Evolutionary conservation across 225 moss, liverwort and hornwort species (phyloP).

Genomic region (Polytrichum formosum): DNA sequence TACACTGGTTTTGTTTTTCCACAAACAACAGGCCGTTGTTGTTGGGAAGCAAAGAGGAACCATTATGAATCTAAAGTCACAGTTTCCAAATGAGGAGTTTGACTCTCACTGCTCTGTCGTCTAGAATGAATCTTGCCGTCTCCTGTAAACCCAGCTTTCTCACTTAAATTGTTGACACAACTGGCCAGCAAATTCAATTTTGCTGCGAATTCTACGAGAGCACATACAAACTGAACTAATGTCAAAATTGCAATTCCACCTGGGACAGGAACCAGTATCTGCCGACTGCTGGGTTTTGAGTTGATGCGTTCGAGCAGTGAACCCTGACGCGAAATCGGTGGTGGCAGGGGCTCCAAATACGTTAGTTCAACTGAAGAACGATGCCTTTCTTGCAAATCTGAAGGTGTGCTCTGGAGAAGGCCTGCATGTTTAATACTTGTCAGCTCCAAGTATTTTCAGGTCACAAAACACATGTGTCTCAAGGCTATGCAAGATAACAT

Average conservation of each 20-base stretch:
- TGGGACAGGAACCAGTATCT: slow-evolving; percentile 50
- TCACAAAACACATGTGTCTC: too few relatives aligned
- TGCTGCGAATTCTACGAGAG: slow-evolving; percentile 46
- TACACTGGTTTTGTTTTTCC: slow-evolving; percentile 10
- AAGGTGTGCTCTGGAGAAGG: slow-evolving; percentile 51
- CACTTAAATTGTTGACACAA: slow-evolving; percentile 52
- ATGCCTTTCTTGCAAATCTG: slow-evolving; percentile 52
- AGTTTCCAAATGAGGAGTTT: slow-evolving; percentile 34
- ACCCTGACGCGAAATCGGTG: slow-evolving; percentile 32
- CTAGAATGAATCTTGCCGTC: slow-evolving; percentile 36
- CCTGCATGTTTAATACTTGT: slow-evolving; percentile 28
- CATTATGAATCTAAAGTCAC: slow-evolving; percentile 39
- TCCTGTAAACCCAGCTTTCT: slow-evolving; percentile 49
- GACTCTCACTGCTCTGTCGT: slow-evolving; percentile 26
- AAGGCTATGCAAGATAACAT: too few relatives aligned
- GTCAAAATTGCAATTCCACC: slow-evolving; percentile 61
- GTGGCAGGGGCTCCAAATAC: slow-evolving; percentile 39
- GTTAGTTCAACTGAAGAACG: slow-evolving; percentile 46
- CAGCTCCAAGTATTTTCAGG: slow-evolving; percentile 1
- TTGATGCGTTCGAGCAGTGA: slow-evolving; percentile 42
- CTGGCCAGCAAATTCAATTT: slow-evolving; percentile 47
- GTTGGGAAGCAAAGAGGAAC: slow-evolving; percentile 5
- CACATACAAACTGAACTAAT: slow-evolving; percentile 53
- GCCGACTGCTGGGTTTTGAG: slow-evolving; percentile 36
- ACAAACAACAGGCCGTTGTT: slow-evolving; percentile 13